Evolutionary conservation across 116 monocot species (phyloP), one percentile per base, ranked within the genome.

Genomic region (Trichopus zeylanicus): DNA sequence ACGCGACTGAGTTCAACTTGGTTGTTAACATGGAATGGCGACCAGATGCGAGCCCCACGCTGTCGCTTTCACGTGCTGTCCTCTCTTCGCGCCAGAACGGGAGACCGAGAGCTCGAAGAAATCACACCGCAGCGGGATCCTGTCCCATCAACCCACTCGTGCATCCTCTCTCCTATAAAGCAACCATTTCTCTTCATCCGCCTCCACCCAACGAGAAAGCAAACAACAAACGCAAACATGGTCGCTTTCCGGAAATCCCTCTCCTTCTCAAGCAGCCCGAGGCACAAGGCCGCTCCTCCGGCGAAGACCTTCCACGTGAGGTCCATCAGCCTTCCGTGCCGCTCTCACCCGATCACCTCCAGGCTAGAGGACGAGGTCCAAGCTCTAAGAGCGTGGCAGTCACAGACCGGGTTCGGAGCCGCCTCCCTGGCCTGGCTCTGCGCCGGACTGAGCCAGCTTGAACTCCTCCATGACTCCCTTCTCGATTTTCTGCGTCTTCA

Each of bases 331-430:
- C 74, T 85, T 24, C 77, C 80, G 0, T 66, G 55, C 70, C 58
- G 70, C 28, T 73, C 67, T 60, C 76, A 80, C 67, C 85, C 85
- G 11, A 48, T 71, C 67, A 48, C 72, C 61, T 56, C 80, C 64
- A 70, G 73, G 48, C 54, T 76, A 42, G 54, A 63, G 19, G 37
- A 53, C 32, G 69, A 64, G 23, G 20, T 70, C 55, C 55, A 29
- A 6, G 56, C 65, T 51, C 16, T 65, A 16, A 30, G 34, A 1
- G n/a, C 53, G 1, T 72, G 65, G 70, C 48, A 35, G 18, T 19
- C 62, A 1, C 8, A 31, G 38, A 51, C 57, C 26, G 38, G n/a
- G 48, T 26, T 6, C 5, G 28, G 29, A 5, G 12, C 39, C 0
- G 22, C 47, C 7, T 34, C 66, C 24, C 7, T 34, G 22, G 26